Base-by-base conservation (phyloP, 2,329 filamentous ascomycete species). In the Aphanoascus verrucosus region DNA sequence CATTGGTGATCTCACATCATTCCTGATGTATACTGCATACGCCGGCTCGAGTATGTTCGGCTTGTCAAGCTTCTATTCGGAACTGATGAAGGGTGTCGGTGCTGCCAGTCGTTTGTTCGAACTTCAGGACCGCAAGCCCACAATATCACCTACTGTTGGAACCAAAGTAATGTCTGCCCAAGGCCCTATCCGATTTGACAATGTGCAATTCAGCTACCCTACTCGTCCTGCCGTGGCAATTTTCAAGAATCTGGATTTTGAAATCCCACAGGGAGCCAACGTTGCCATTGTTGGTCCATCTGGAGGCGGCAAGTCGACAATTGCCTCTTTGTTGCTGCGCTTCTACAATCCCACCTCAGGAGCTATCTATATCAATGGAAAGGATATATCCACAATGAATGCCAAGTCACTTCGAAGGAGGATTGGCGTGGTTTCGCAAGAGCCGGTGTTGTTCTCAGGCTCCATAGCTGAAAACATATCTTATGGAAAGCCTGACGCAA, bases 81-180 rank as follows among this genome's bases (percentile, higher is more conserved):
- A 98, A 67, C 77, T 98, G 57, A 98, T 98, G 93, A 98, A 98
- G 70, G 94, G 94, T 41, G 91, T 95, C 3, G 93, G 94, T 63
- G 93, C 93, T 41, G 93, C 93, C n/a, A 94, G 86, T 64, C 85
- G 93, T 56, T 77, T 98, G 1, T 98, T 98, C 64, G 93, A 98
- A 66, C 79, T 98, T 5, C 90, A 97, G 67, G 93, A 98, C 67
- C 84, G 93, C 58, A 76, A 87, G 55, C 86, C 90, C 0, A 85
- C 83, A 1, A 94, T 97, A 57, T 84, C 84, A n/a, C 82, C 90
- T 17, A 98, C 94, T 0, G 82, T 85, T 50, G 93, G 93, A 58
- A 66, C 77, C 31, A 84, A 82, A 56, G 89, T 98, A 31, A 78
- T 75, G 52, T 94, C 88, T 20, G 91, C 91, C 0, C 85, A 89